A percentile compares a stretch with the other conserved stretches of the same genome.
Conservation (phyloP, 2,329 filamentous ascomycete species). For the Capronia epimyces region DNA sequence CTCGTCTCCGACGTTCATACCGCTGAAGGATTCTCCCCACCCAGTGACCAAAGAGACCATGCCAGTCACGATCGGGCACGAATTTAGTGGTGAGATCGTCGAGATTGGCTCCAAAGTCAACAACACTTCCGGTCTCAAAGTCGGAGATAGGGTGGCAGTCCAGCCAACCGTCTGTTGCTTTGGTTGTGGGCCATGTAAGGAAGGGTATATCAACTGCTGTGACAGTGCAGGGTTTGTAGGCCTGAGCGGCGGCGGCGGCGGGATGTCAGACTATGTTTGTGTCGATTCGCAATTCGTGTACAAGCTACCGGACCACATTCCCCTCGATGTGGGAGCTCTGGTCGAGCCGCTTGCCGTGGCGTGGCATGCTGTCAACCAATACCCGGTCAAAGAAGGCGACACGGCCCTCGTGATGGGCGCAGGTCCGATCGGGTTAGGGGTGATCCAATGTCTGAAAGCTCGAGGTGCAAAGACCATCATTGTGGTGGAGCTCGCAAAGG, state of each 20-base stretch:
- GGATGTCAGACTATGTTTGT: constrained; percentile 52
- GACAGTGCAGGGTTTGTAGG: constrained; percentile 52
- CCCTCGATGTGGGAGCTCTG: constrained; percentile 52
- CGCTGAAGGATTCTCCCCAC: constrained; percentile 45
- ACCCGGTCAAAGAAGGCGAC: constrained; percentile 44
- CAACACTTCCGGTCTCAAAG: constrained; percentile 36
- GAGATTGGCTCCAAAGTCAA: constrained; percentile 52
- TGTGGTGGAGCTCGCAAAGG: constrained; percentile 51
- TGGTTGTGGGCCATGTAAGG: constrained; percentile 51
- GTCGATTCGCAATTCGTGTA: constrained; percentile 48
- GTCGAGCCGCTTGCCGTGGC: constrained; percentile 60
- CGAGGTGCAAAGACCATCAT: constrained; percentile 52
- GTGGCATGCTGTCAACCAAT: constrained; percentile 57
- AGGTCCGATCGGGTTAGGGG: constrained; percentile 58
- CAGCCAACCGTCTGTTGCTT: constrained; percentile 57
- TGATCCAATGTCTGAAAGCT: constrained; percentile 55
- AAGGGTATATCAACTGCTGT: constrained; percentile 54
- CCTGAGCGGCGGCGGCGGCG: constrained; percentile 48
- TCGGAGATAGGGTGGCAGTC: constrained; percentile 55
- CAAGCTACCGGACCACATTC: constrained; percentile 48
- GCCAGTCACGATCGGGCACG: constrained; percentile 60
- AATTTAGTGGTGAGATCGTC: constrained; percentile 57
- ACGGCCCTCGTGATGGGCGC: constrained; percentile 55
- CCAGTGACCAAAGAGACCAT: constrained; percentile 53
- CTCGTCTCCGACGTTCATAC: constrained; percentile 46